Evolutionary conservation across 257 asterid genomes (phyloP), one percentile per base, ranked within the genome.

Genomic region (Ehretia macrophylla): DNA sequence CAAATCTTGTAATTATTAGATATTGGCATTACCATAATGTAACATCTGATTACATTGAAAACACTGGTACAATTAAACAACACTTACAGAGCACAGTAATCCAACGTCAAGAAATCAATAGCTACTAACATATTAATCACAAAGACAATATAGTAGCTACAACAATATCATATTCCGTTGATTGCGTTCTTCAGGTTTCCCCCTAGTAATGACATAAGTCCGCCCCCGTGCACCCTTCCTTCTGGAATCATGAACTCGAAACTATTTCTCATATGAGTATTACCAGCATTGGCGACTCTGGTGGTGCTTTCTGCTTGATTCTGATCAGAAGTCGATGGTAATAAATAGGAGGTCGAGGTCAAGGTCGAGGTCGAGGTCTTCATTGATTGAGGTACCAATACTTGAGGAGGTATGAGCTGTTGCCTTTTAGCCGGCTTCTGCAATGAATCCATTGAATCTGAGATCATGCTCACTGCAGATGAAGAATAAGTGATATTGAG

Each of bases 161-260:
- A 52, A 21, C 57, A 51, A 19, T 11, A 52, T 52, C 57, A 52
- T 11, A 52, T 52, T 11, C 57, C 81, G 52, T 68, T 70, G 32
- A 80, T 67, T 10, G 87, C 78, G 35, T 69, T 83, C 65, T 76
- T 79, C 59, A 86, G 65, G 76, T 79, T 75, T 22, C 95, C 92
- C 12, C 88, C 92, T 23, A 90, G 80, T 48, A 90, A 66, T 13
- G 97, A 86, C 78, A 90, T 64, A 17, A 90, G 85, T n/a, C 97
- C 95, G 51, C 97, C 97, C 35, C 97, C 97, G 65, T 90, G 97
- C 32, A 90, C 97, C 66, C 97, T 77, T 1, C 97, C 97, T 72
- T 90, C 97, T 5, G 92, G 83, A 19, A 81, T 81, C 45, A 59
- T 77, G 42, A 73, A 72, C 59, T 66, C 76, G 13, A 75, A 67